These are phyloP conservation scores for Mycena galopus DNA, from an alignment of 768 basidiomycete genomes.

Conservation along the genomic window DNA sequence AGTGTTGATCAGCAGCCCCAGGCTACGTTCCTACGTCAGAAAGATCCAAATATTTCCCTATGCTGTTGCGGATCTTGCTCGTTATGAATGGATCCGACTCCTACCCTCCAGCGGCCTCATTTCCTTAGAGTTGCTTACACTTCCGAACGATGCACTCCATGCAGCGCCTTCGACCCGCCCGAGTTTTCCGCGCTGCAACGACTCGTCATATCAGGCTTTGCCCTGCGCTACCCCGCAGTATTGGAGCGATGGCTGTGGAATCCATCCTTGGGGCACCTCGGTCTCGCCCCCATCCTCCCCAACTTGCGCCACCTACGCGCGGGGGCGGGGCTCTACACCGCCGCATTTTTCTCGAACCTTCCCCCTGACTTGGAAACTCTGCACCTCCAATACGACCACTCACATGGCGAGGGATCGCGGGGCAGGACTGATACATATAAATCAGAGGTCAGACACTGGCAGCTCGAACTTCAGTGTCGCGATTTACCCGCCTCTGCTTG, in stretches of 20 bases:
- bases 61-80: background rate
- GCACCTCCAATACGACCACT: background rate
- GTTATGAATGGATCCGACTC: background rate
- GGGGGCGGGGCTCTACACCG: background rate
- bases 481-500: too few relatives aligned
- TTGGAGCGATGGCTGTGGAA: background rate
- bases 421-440: too few relatives aligned
- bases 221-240: background rate
- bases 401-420: background rate
- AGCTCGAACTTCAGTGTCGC: too few relatives aligned
- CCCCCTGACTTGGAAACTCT: background rate
- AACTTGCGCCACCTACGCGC: background rate
- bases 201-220: background rate
- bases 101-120: background rate
- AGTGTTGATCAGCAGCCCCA: background rate
- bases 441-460: too few relatives aligned
- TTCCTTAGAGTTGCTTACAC: background rate
- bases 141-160: background rate
- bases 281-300: background rate
- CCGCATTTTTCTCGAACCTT: background rate
- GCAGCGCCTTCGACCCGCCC: background rate
- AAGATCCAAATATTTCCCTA: background rate
- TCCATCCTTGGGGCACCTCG: background rate
- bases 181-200: background rate
- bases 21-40: background rate